Conservation (phyloP, 2,329 filamentous ascomycete species). For the Rhynchosporium secalis region DNA sequence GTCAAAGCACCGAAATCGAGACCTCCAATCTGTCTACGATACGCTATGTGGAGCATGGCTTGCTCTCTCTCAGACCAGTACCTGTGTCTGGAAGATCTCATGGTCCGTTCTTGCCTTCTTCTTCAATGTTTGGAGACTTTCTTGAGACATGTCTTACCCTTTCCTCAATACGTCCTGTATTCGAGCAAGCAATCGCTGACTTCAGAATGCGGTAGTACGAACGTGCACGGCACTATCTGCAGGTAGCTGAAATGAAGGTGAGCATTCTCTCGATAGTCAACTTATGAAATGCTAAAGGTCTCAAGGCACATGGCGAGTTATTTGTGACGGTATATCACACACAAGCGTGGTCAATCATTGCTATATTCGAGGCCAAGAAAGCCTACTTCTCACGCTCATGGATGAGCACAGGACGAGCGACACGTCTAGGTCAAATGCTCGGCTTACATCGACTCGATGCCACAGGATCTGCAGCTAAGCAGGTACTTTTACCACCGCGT, state of each 20-base stretch:
- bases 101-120: slow-evolving; percentile 41
- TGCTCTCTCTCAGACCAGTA: slow-evolving; percentile 74
- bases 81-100: slow-evolving; percentile 67
- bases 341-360: slow-evolving; percentile 71
- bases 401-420: slow-evolving; percentile 72
- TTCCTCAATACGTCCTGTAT: no score
- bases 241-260: slow-evolving; percentile 80
- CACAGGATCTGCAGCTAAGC: slow-evolving; percentile 64
- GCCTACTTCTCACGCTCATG: slow-evolving; percentile 86
- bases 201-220: slow-evolving; percentile 52
- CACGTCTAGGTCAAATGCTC: slow-evolving; percentile 78
- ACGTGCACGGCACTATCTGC: slow-evolving; percentile 77
- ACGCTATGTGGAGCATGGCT: slow-evolving; percentile 84
- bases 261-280: slow-evolving; percentile 18
- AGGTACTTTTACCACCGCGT: slow-evolving; percentile 68
- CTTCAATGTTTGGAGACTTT: no score
- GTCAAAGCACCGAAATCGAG: slow-evolving; percentile 70
- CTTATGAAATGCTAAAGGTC: not conserved
- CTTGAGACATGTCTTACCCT: no score
- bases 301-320: slow-evolving; percentile 69
- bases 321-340: slow-evolving; percentile 78
- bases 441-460: slow-evolving; percentile 78
- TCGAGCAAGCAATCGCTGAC: no score
- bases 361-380: slow-evolving; percentile 77
- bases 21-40: slow-evolving; percentile 80